Percentiles rank a stretch among this genome's conserved stretches.
These are phyloP conservation scores for Termitomyces sp. DNA, from an alignment of 768 basidiomycete genomes.

Conservation along the genomic window DNA sequence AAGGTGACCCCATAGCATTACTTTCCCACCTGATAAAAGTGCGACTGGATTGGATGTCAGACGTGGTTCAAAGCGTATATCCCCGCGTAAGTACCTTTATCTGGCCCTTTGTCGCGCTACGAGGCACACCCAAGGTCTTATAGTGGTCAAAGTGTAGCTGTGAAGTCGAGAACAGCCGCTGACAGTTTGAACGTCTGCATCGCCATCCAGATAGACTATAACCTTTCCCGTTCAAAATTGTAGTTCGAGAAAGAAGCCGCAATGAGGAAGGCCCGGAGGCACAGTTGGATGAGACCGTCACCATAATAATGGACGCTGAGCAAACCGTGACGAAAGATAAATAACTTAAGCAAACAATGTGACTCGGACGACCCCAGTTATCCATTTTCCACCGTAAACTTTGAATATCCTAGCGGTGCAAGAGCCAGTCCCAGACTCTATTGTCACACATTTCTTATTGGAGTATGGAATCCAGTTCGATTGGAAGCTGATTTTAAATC, in stretches of 20 bases:
- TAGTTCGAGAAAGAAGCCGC: not conserved
- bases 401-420: too few relatives aligned
- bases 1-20: not conserved
- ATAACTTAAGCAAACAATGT: not conserved
- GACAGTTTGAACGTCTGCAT: not conserved
- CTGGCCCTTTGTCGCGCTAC: constrained; percentile 36
- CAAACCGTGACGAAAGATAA: not conserved
- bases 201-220: not conserved
- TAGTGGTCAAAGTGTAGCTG: constrained; percentile 30
- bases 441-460: too few relatives aligned
- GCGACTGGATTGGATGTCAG: constrained; percentile 26
- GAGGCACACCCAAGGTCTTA: constrained; percentile 36
- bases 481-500: too few relatives aligned
- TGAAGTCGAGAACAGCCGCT: constrained; percentile 23
- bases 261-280: constrained; percentile 2
- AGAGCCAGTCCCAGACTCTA: too few relatives aligned
- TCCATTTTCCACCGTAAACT: too few relatives aligned
- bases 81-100: constrained; percentile 32
- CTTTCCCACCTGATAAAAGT: constrained; percentile 36
- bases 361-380: not conserved
- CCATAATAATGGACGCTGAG: too few relatives aligned
- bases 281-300: not conserved
- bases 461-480: too few relatives aligned
- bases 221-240: not conserved
- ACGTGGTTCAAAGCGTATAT: not conserved